Evolutionary conservation across 257 asterid genomes (phyloP), one percentile per base, ranked within the genome.

Genomic region (Thymus mandschuricus): DNA sequence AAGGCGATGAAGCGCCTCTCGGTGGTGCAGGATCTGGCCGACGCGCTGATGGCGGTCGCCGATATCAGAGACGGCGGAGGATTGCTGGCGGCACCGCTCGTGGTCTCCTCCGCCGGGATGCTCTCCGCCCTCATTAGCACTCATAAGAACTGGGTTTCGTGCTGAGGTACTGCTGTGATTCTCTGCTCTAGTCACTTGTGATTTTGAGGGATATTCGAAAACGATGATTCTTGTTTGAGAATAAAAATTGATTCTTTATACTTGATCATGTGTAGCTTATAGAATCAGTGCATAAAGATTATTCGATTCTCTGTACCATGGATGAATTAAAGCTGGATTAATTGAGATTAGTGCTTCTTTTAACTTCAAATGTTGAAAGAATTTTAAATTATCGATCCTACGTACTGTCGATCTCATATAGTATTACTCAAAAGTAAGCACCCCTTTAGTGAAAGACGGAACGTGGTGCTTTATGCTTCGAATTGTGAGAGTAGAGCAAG

Each of bases 91-190:
- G 80, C 79, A 45, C 95, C 96, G 15, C 74, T 83, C 8, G 29
- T 92, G 70, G 28, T 90, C 44, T 83, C 98, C 1, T 85, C 81
- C 0, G 96, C 97, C 0, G 98, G 97, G 74, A 74, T 92, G 31
- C 68, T 88, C 11, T 88, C 98, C 0, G 97, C 95, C 27, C 38
- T 86, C 1, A 90, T 92, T 65, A 92, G 97, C 59, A 87, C 98
- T 62, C 98, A 86, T 71, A 92, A 92, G 90, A 92, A 92, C 52
- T 92, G 98, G 98, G 29, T 85, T 60, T 80, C 95, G 54, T 91
- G 72, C 45, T 79, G 30, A 66, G 64, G 75, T 62, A 61, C 46
- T 46, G 15, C 9, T 38, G 64, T 50, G 67, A 27, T 43, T 55
- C 29, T 43, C 41, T 15, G 7, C 33, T 58, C 28, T 30, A 21